Evolutionary conservation across 225 moss, liverwort and hornwort genomes (phyloP).

Genomic region (Pseudoscleropodium purum): DNA sequence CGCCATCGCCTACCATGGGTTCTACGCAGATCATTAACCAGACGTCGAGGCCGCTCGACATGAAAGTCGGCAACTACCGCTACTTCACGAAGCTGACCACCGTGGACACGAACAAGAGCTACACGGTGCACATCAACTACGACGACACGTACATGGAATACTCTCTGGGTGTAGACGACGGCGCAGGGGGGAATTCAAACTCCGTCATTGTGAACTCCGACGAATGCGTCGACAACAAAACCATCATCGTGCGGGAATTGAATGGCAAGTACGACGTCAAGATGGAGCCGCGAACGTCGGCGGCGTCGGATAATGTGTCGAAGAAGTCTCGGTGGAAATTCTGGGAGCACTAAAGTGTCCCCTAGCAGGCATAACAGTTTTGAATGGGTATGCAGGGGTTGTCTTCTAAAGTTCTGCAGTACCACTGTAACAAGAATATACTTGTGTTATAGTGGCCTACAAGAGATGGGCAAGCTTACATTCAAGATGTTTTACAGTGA

Average conservation of each 20-base stretch:
- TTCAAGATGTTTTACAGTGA: not conserved
- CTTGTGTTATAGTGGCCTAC: not conserved
- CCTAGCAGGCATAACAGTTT: not conserved
- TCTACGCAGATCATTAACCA: slow-evolving; percentile 39
- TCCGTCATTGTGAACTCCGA: slow-evolving; percentile 32
- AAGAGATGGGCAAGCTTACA: too few relatives aligned
- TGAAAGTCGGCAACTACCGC: slow-evolving; percentile 19
- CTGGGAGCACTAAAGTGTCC: not conserved
- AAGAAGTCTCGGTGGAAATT: slow-evolving; percentile 15
- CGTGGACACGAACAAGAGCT: slow-evolving; percentile 11
- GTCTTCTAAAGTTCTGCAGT: not conserved
- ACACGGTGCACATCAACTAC: slow-evolving; percentile 19
- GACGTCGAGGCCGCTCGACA: slow-evolving; percentile 12
- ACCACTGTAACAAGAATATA: not conserved
- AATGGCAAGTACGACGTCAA: slow-evolving; percentile 15
- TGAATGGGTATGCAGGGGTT: too few relatives aligned
- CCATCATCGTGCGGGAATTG: slow-evolving; percentile 19
- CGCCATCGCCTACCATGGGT: slow-evolving; percentile 10
- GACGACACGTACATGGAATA: slow-evolving; percentile 33
- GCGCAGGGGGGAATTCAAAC: not conserved
- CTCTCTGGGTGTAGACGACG: not conserved
- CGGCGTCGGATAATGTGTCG: not conserved
- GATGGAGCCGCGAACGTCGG: slow-evolving; percentile 13
- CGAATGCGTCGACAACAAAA: slow-evolving; percentile 36
- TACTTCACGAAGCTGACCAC: slow-evolving; percentile 19